These are phyloP conservation scores for Ascochyta fabae DNA, from an alignment of 2,329 filamentous ascomycete species.

Conservation along the genomic window DNA sequence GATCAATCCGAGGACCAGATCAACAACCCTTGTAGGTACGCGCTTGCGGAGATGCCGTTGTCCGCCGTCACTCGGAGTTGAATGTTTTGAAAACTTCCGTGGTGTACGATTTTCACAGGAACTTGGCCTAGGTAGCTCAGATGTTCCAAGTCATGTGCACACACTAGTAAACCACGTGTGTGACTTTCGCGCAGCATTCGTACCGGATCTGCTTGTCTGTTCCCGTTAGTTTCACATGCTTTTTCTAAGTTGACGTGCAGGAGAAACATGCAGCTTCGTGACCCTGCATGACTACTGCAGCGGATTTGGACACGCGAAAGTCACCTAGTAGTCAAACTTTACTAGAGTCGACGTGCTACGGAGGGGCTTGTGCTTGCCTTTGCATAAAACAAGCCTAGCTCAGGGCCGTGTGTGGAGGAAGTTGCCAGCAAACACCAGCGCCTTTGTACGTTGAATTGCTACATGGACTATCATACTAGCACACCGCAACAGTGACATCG, in stretches of 20 bases:
- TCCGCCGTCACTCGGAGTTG: not conserved
- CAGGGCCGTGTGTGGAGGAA: too few species aligned
- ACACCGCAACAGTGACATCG: not conserved
- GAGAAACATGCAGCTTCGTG: not conserved
- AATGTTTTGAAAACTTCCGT: too few species aligned
- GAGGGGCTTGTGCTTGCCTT: too few species aligned
- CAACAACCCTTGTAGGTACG: not conserved
- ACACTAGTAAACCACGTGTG: too few species aligned
- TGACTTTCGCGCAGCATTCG: too few species aligned
- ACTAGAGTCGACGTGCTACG: not conserved
- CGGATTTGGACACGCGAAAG: not conserved
- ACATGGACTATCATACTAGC: too few species aligned
- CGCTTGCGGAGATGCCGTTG: not conserved
- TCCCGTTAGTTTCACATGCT: not conserved
- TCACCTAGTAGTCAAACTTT: not conserved
- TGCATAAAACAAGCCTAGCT: too few species aligned
- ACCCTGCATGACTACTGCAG: constrained; percentile 6
- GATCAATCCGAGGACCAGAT: not conserved
- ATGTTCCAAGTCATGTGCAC: not conserved
- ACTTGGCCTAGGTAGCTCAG: not conserved
- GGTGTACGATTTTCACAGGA: too few species aligned
- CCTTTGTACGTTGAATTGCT: too few species aligned
- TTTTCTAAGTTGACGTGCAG: not conserved
- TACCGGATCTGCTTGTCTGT: not conserved
- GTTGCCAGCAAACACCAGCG: too few species aligned